These are phyloP conservation scores for Xylariaceae sp. DNA, from an alignment of 2,329 filamentous ascomycete species.

Conservation along the genomic window DNA sequence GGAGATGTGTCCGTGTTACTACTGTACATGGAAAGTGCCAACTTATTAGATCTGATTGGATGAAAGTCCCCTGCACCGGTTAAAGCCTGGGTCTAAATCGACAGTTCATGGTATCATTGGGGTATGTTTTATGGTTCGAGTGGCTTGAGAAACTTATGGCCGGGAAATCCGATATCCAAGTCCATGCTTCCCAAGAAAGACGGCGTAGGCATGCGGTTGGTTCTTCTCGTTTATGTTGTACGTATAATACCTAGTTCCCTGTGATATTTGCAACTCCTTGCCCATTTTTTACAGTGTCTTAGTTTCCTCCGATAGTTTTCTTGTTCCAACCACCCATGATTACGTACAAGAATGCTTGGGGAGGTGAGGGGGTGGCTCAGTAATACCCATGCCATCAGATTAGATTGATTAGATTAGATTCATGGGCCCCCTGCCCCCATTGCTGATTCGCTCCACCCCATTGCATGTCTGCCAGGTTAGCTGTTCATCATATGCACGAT, in stretches of 20 bases:
- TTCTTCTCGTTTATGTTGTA: neutral
- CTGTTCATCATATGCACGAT: too few species aligned
- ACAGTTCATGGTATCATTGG: neutral
- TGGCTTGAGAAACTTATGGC: neutral
- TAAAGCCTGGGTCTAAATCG: neutral
- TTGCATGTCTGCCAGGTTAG: conserved; percentile 8
- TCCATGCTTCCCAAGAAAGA: neutral
- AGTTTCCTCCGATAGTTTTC: neutral
- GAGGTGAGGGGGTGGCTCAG: conserved; percentile 7
- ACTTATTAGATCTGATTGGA: neutral
- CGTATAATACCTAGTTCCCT: neutral
- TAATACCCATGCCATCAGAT: conserved; percentile 26
- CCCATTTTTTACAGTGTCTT: neutral
- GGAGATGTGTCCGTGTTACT: conserved; percentile 19
- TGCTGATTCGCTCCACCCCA: conserved; percentile 7
- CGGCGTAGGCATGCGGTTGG: neutral
- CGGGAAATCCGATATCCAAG: neutral
- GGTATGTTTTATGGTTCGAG: neutral
- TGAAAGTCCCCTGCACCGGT: conserved; percentile 4
- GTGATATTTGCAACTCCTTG: neutral
- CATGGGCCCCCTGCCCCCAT: conserved; percentile 15
- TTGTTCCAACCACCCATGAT: neutral
- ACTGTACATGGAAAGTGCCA: too few species aligned
- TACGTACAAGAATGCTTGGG: conserved; percentile 13
- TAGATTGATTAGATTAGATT: conserved; percentile 33